Conservation (phyloP, 2,329 filamentous ascomycete species). For the Talaromyces albobiverticillius region DNA sequence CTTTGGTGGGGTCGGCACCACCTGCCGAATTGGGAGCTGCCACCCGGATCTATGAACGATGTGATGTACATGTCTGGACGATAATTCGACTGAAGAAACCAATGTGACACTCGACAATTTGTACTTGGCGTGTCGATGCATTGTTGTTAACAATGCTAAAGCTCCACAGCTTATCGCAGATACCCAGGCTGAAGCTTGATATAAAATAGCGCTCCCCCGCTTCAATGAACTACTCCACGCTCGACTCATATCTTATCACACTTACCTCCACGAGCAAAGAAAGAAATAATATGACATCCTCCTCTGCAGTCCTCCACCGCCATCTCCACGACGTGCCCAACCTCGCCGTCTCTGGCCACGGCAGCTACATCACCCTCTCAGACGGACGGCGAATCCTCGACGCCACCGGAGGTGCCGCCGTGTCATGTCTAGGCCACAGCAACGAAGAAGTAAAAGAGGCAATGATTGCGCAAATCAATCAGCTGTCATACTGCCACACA, state of each 20-base stretch:
- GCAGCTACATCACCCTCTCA: conserved; percentile 52
- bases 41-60: neutral
- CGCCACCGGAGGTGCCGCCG: conserved; percentile 69
- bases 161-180: neutral
- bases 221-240: no score
- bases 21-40: neutral
- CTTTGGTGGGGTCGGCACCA: no score
- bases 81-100: no score
- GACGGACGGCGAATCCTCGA: conserved; percentile 65
- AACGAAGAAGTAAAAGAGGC: conserved; percentile 59
- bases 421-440: conserved; percentile 68
- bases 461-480: conserved; percentile 57
- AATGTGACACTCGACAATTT: no score
- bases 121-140: neutral
- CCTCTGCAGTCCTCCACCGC: conserved; percentile 49
- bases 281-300: conserved; percentile 1
- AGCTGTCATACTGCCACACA: conserved; percentile 59
- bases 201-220: neutral
- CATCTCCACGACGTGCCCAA: conserved; percentile 47
- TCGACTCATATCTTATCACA: no score
- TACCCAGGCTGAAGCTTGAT: no score
- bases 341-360: conserved; percentile 48
- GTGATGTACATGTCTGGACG: no score
- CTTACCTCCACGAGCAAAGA: neutral
- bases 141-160: neutral